Evolutionary conservation across 805 yeast species (phyloP).

Genomic region (Candida coquimbonensis): DNA sequence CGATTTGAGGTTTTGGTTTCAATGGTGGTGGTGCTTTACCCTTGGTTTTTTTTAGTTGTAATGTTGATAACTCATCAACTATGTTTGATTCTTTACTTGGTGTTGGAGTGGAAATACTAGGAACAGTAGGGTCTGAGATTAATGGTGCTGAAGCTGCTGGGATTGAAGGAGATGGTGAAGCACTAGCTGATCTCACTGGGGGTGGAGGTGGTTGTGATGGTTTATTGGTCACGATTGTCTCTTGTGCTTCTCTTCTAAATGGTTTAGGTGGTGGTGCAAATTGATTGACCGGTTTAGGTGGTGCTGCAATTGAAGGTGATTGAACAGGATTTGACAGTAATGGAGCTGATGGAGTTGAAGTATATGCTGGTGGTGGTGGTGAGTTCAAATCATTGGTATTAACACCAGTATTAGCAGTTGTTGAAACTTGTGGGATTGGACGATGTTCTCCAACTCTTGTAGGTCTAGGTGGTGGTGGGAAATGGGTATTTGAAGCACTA

Average conservation of each 20-base stretch:
- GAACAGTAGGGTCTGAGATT: no score
- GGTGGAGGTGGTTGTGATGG: not conserved
- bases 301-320: no score
- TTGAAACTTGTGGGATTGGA: not conserved
- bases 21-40: not conserved
- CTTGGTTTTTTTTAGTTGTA: not conserved
- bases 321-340: no score
- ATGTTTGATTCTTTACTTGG: no score
- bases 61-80: not conserved
- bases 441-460: not conserved
- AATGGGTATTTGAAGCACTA: not conserved
- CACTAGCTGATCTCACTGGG: not conserved
- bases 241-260: conserved; percentile 3
- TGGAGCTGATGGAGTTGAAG: not conserved
- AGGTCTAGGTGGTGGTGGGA: conserved; percentile 11
- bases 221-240: not conserved
- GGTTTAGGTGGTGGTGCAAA: conserved; percentile 22
- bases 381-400: no score
- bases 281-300: conserved; percentile 1
- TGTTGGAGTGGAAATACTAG: no score
- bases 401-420: not conserved
- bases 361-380: conserved; percentile 2
- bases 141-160: no score
- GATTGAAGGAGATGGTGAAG: no score
- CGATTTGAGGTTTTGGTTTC: not conserved